Base-by-base conservation (phyloP, 2,329 filamentous ascomycete species). In the Pseudogymnoascus sp. region DNA sequence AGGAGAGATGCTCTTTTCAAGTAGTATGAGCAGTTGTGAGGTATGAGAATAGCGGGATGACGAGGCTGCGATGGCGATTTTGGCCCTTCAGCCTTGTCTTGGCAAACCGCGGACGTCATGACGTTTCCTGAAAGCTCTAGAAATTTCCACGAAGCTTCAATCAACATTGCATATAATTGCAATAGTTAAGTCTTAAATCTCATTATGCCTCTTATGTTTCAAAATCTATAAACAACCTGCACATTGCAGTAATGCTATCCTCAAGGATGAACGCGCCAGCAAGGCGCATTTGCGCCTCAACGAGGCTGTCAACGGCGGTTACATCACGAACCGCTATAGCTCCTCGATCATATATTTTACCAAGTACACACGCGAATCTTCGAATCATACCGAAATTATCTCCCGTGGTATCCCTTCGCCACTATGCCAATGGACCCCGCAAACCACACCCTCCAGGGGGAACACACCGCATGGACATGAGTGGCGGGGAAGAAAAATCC, bases 391-490 rank as follows among this genome's bases (percentile, higher is more conserved):
- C 62, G 65, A 67, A 54, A 36, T 64, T 79, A 14, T 69, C 79
- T 5, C 79, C 83, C 3, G 73, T 73, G 8, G 69, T 75, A 40
- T 69, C 76, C 12, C 69, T 76, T 11, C 81, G 87, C 63, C 75
- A 72, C 59, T 90, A 89, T 76, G 82, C 86, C 65, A 86, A 86
- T 79, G 88, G 89, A 71, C 81, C 75, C 67, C 79, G 81, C 8
- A 76, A 88, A 65, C 90, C 92, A 66, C 91, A 95, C 68, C 93
- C 92, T 1, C 92, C 93, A 0, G 93, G 93, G 61, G 93, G 93
- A 63, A 97, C 92, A 1, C 91, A 97, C 77, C 89, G 89, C 68
- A 97, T 97, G 93, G 87, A 97, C 73, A 77, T 97, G 73, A 85
- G 91, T 63, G 86, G 83, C 64, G 84, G 83, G 69, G 82, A 83